These are phyloP conservation scores for Dryadomyces sulphureus DNA, from an alignment of 2,329 filamentous ascomycete genomes.

Conservation along the genomic window DNA sequence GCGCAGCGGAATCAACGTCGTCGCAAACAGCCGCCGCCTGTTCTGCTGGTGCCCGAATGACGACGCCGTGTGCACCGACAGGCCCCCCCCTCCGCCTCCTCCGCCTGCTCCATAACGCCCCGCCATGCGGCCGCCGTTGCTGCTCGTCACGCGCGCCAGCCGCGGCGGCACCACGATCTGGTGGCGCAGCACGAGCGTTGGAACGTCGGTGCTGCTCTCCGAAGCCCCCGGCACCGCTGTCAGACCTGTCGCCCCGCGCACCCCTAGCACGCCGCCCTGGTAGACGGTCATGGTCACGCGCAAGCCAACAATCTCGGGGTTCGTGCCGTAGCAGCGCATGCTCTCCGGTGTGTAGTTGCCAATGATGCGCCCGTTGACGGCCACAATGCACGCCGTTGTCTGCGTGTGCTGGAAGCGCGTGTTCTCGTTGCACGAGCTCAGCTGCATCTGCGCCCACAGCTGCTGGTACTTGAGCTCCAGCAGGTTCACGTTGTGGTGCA, in stretches of 20 bases:
- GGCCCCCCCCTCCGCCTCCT: background rate
- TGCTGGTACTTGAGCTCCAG: slow-evolving; percentile 9
- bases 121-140: background rate
- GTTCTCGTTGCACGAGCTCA: slow-evolving; percentile 12
- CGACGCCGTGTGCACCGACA: background rate
- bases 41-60: background rate
- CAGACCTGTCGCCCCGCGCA: background rate
- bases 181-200: slow-evolving; percentile 7
- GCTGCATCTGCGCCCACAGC: slow-evolving; percentile 9
- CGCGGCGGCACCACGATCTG: slow-evolving; percentile 8
- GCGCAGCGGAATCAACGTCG: slow-evolving; percentile 9
- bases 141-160: background rate
- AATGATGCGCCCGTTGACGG: slow-evolving; percentile 10
- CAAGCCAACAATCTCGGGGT: slow-evolving; percentile 8
- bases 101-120: background rate
- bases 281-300: slow-evolving; percentile 12
- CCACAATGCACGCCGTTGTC: slow-evolving; percentile 11
- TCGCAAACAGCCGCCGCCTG: slow-evolving; percentile 8
- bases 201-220: background rate
- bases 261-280: background rate
- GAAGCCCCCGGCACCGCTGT: background rate
- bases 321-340: slow-evolving; percentile 9
- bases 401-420: slow-evolving; percentile 10
- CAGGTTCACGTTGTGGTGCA: slow-evolving; percentile 9
- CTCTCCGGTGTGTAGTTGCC: slow-evolving; percentile 8